Conservation (phyloP, 139 green algal genomes). For the Coccomyxa sp. region DNA sequence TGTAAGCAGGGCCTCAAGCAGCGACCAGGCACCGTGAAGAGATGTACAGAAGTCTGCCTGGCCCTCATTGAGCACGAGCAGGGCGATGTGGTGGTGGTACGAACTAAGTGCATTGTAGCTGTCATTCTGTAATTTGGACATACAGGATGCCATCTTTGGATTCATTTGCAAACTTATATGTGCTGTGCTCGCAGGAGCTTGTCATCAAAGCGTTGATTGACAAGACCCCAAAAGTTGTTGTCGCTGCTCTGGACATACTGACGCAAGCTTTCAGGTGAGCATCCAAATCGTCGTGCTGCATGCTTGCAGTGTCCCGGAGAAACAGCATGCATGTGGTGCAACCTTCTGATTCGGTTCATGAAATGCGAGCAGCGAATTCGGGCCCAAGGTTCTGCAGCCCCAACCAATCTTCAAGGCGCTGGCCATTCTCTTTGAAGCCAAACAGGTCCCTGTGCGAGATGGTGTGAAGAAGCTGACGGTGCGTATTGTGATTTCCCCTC, state of each 20-base stretch:
- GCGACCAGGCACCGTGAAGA: slow-evolving; percentile 71
- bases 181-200: slow-evolving; percentile 32
- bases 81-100: slow-evolving; percentile 63
- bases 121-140: background rate
- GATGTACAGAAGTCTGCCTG: slow-evolving; percentile 61
- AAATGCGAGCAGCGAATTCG: slow-evolving; percentile 59
- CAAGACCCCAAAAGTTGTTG: slow-evolving; percentile 89
- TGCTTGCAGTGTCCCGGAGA: background rate
- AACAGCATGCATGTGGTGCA: too few species aligned
- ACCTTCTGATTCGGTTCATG: background rate
- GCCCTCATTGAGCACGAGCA: slow-evolving; percentile 84
- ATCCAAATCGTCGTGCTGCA: background rate
- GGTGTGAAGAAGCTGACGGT: slow-evolving; percentile 82
- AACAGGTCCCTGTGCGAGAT: slow-evolving; percentile 77
- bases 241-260: slow-evolving; percentile 68
- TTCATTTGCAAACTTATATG: background rate
- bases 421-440: slow-evolving; percentile 77
- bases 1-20: slow-evolving; percentile 76
- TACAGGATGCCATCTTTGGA: background rate
- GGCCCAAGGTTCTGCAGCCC: slow-evolving; percentile 63
- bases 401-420: slow-evolving; percentile 84
- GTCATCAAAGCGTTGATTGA: slow-evolving; percentile 64
- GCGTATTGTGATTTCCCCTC: slow-evolving; percentile 3
- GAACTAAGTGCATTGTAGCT: background rate
- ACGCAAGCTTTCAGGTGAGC: slow-evolving; percentile 45